Evolutionary conservation across 1,284 basidiomycete species (phyloP).

Genomic region (Ceratobasidium sp.): DNA sequence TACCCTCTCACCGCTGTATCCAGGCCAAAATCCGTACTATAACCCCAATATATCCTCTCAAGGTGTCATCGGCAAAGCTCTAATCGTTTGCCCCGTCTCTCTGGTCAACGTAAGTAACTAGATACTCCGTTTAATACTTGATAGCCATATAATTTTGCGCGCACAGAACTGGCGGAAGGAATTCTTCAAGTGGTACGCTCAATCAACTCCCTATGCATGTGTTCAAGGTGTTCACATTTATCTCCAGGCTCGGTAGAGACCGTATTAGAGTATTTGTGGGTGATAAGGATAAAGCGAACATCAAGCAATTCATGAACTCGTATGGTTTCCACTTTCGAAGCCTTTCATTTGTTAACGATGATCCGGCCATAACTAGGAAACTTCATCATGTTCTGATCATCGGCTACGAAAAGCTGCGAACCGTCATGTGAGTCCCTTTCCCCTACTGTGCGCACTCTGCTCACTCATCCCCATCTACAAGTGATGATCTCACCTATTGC

Average conservation of each 20-base stretch:
- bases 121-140: neutral
- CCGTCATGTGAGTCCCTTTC: conserved; percentile 71
- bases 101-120: conserved; percentile 76
- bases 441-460: neutral
- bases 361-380: conserved; percentile 63
- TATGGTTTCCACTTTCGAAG: conserved; percentile 55
- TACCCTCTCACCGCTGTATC: neutral
- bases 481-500: conserved; percentile 73
- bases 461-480: conserved; percentile 52
- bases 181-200: conserved; percentile 88
- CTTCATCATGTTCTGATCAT: conserved; percentile 89
- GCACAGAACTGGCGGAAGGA: conserved; percentile 94
- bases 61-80: conserved; percentile 75
- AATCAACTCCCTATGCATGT: neutral
- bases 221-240: conserved; percentile 5
- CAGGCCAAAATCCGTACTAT: conserved; percentile 87
- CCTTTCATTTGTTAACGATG: conserved; percentile 27
- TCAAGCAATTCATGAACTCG: conserved; percentile 83
- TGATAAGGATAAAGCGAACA: conserved; percentile 79
- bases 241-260: conserved; percentile 78
- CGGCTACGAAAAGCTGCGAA: conserved; percentile 92
- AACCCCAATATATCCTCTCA: conserved; percentile 56
- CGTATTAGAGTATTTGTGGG: conserved; percentile 84
- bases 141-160: neutral
- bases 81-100: conserved; percentile 96